Base-by-base conservation (phyloP, 768 basidiomycete genomes). In the Filobasidium wieringae region DNA sequence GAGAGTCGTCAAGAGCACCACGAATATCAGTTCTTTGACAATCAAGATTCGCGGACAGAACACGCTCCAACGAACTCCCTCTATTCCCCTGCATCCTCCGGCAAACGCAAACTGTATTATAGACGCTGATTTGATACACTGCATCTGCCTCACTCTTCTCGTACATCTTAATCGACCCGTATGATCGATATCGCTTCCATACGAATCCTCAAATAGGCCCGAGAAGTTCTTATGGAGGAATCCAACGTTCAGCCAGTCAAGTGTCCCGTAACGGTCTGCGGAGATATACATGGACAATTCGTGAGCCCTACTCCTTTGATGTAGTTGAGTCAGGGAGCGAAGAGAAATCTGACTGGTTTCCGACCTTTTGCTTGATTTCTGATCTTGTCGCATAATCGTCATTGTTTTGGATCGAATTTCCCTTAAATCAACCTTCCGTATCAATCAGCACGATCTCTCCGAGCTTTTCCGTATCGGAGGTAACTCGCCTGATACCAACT, bases 231-330 rank as follows among this genome's bases (percentile, higher is more conserved):
- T 74, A 92, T 95, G 86, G 77, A 78, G 61, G 76, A 77, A 62
- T 74, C 73, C 37, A 78, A 78, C 64, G 73, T 78, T 11, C 75
- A 75, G 57, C 72, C 75, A 15, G 74, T 78, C 27, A 68, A 74
- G 30, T 73, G 69, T 7, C 77, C 77, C 4, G 76, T 78, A 32
- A 77, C 76, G 0, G 74, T 78, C 15, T 77, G 76, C 57, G 95
- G 95, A 51, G 95, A 99, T 78, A 97, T 99, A 62, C 95, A 99
- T 73, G 95, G 95, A 41, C 95, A 99, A 82, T 99, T 99, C 76
- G 91, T 96, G 77, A 77, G 90, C 84, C 32, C 34, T 32, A 26
- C 37, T 40, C 43, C 37, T 55, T n/a, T 2, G 26, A 11, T 39
- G 4, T 50, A 22, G 4, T 49, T 30, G 11, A 11, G 37, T 17